These are phyloP conservation scores for Populus simonii DNA, from an alignment of 345 rosid genomes.

Conservation along the genomic window DNA sequence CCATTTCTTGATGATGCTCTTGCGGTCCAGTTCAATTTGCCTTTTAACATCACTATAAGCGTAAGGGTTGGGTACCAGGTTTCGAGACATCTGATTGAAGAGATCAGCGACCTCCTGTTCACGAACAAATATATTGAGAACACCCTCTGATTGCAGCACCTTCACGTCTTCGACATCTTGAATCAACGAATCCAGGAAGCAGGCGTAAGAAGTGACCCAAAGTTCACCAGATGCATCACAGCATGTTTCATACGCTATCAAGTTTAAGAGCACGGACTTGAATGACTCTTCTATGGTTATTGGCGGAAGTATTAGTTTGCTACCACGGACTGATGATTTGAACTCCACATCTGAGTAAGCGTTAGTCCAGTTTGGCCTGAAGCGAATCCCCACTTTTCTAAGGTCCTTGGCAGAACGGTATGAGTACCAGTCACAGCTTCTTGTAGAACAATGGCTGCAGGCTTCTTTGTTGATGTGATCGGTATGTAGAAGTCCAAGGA, in stretches of 20 bases:
- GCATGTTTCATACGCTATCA: slow-evolving; percentile 26
- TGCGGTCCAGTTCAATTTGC: background rate
- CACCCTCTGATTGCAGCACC: slow-evolving; percentile 3
- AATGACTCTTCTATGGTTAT: slow-evolving; percentile 19
- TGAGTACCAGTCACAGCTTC: background rate
- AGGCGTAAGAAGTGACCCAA: slow-evolving; percentile 13
- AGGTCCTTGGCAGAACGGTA: background rate
- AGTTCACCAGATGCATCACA: background rate
- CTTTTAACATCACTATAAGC: background rate
- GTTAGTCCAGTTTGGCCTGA: background rate
- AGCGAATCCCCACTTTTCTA: background rate
- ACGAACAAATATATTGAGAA: slow-evolving; percentile 12
- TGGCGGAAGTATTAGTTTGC: slow-evolving; percentile 11
- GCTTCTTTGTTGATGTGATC: too few species aligned
- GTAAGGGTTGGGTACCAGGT: slow-evolving; percentile 16
- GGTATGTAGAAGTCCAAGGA: background rate
- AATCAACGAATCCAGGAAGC: slow-evolving; percentile 20
- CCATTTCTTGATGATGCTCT: background rate
- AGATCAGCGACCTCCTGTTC: slow-evolving; percentile 17
- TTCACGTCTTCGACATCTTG: slow-evolving; percentile 17
- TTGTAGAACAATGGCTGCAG: too few species aligned
- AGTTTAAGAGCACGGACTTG: slow-evolving; percentile 15
- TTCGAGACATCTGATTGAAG: slow-evolving; percentile 9
- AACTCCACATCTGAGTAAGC: background rate
- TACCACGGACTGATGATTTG: background rate